These are phyloP conservation scores for Ceratobasidium sp. DNA, from an alignment of 1,284 basidiomycete genomes.

Conservation along the genomic window DNA sequence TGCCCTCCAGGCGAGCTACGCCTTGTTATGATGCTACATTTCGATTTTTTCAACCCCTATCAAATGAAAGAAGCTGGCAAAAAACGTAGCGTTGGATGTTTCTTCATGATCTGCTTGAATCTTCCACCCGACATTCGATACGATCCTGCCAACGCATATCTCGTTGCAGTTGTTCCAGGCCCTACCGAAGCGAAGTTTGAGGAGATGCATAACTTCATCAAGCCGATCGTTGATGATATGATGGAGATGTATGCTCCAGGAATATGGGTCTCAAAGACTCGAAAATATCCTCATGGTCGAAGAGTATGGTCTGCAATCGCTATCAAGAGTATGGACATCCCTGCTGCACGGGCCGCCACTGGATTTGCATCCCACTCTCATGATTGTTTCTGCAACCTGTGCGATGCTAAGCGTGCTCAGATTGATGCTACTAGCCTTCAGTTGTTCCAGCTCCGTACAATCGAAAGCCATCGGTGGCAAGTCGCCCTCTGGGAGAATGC, in stretches of 20 bases:
- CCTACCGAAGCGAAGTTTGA: constrained; percentile 51
- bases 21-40: constrained; percentile 50
- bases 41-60: constrained; percentile 53
- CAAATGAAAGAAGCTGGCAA: constrained; percentile 49
- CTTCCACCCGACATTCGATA: constrained; percentile 52
- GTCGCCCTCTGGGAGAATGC: neutral
- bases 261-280: constrained; percentile 45
- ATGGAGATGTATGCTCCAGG: constrained; percentile 45
- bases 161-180: constrained; percentile 53
- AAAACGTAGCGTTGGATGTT: constrained; percentile 50
- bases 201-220: constrained; percentile 47
- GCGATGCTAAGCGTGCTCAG: neutral
- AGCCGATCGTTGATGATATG: neutral
- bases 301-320: neutral
- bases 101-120: constrained; percentile 54
- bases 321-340: constrained; percentile 2
- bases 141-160: constrained; percentile 52
- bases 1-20: constrained; percentile 45
- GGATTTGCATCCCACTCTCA: neutral
- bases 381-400: constrained; percentile 1
- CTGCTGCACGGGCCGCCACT: neutral
- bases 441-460: neutral
- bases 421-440: neutral
- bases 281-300: constrained; percentile 20
- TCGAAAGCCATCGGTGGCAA: neutral